Evolutionary conservation across 2,329 filamentous ascomycete species (phyloP).

Genomic region (Beauveria australis): DNA sequence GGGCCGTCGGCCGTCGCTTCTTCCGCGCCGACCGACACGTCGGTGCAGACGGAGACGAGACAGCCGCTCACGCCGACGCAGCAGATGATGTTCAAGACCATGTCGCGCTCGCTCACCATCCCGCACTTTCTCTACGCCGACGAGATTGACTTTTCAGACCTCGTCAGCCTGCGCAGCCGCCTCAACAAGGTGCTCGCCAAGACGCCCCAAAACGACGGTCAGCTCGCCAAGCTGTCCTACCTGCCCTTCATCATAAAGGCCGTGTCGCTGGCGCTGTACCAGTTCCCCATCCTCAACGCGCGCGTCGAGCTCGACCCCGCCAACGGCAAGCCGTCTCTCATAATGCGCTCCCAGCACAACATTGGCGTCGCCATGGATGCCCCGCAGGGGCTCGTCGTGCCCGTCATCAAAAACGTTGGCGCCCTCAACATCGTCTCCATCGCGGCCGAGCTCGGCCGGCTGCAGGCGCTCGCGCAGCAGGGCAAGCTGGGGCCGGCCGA

Average conservation of each 20-base stretch:
- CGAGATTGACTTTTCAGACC: conserved; percentile 71
- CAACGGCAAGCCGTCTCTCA: conserved; percentile 59
- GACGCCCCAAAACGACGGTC: conserved; percentile 38
- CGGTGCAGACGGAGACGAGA: conserved; percentile 57
- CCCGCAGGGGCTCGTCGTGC: conserved; percentile 77
- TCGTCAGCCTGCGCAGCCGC: conserved; percentile 63
- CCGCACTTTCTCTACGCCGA: conserved; percentile 95
- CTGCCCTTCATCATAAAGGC: conserved; percentile 96
- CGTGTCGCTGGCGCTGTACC: conserved; percentile 72
- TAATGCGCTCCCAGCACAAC: conserved; percentile 80
- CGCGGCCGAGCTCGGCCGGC: conserved; percentile 63
- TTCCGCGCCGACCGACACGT: conserved; percentile 22
- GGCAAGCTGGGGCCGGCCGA: conserved; percentile 70
- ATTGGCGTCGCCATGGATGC: conserved; percentile 96
- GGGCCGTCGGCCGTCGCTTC: conserved; percentile 18
- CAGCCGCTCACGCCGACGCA: conserved; percentile 71
- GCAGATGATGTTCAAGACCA: conserved; percentile 91
- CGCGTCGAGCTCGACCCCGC: conserved; percentile 56
- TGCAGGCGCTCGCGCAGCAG: conserved; percentile 64
- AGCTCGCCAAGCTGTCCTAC: conserved; percentile 66
- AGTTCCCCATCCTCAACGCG: conserved; percentile 82
- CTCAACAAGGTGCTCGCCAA: conserved; percentile 58
- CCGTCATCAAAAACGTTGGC: conserved; percentile 80
- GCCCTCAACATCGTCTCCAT: conserved; percentile 69
- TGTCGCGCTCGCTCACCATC: conserved; percentile 85